phyloP scores from a whole-genome alignment of 768 basidiomycete species.

The Russula foetens region DNA sequence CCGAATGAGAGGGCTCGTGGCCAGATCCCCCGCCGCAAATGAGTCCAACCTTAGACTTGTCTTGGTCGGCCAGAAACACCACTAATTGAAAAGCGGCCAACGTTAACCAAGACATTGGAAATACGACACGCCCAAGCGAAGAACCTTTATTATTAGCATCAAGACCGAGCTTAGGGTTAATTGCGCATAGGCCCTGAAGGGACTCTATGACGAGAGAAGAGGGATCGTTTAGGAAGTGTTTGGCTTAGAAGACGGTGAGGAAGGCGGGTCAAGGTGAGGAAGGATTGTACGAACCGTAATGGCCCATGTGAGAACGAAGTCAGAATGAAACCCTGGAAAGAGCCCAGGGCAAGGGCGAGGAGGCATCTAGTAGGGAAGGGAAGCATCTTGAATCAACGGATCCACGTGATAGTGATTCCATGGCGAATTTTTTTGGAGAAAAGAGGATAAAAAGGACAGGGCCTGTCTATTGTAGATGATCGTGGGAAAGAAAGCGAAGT shows the following conservation, averaged over 20 bases:
- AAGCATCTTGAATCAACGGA: no score
- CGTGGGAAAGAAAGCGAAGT: constrained; percentile 10
- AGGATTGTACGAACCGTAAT: neutral
- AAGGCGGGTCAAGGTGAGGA: neutral
- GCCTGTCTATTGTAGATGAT: neutral
- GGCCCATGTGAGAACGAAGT: constrained; percentile 5
- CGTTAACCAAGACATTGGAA: neutral
- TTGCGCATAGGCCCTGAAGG: constrained; percentile 57
- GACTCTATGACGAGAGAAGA: constrained; percentile 69
- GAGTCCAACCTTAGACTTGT: constrained; percentile 62
- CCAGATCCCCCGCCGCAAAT: constrained; percentile 83
- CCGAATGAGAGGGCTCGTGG: constrained; percentile 87
- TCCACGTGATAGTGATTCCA: no score
- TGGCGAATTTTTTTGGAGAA: no score
- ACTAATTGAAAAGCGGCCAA: constrained; percentile 41
- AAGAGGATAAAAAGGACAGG: no score
- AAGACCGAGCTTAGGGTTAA: constrained; percentile 66
- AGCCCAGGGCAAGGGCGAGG: no score
- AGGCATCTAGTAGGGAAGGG: no score
- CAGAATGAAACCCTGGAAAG: neutral
- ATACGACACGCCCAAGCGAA: neutral
- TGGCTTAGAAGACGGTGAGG: constrained; percentile 27
- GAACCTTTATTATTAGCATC: constrained; percentile 67
- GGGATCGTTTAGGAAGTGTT: constrained; percentile 76
- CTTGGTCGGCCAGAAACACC: constrained; percentile 48